A percentile compares a stretch with the other conserved stretches of the same genome.
Conservation (phyloP, 768 basidiomycete species). For the Tulasnella calospora region DNA sequence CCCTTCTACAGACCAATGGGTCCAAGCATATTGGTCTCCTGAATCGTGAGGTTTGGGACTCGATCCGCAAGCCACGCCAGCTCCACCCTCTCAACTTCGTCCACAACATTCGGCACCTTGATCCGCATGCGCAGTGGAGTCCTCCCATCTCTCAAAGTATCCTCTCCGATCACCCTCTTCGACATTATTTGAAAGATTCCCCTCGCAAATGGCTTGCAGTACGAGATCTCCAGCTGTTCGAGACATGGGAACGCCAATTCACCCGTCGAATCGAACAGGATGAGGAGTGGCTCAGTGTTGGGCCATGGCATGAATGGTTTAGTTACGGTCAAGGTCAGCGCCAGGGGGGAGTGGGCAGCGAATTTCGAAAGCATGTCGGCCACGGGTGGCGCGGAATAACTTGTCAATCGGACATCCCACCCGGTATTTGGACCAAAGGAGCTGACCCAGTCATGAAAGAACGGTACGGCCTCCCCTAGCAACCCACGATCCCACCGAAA, state of each 20-base stretch:
- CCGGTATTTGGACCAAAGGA: background rate
- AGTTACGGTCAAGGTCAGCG: background rate
- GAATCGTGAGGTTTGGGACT: background rate
- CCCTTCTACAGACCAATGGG: too few species aligned
- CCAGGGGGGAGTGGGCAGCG: background rate
- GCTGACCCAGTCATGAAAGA: background rate
- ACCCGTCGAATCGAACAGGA: background rate
- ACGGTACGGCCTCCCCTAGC: background rate
- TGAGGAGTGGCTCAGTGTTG: too few species aligned
- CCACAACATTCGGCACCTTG: background rate
- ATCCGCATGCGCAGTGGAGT: background rate
- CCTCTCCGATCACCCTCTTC: background rate
- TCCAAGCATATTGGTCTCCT: background rate
- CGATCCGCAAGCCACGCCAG: background rate
- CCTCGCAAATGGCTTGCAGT: background rate
- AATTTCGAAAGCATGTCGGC: background rate
- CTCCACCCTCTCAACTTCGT: background rate
- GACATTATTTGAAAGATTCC: background rate
- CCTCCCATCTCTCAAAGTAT: background rate
- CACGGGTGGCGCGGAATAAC: background rate
- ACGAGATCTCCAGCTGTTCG: background rate
- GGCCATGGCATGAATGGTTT: too few species aligned
- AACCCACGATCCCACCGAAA: background rate
- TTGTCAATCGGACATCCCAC: background rate
- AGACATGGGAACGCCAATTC: background rate